Evolutionary conservation across 2,329 filamentous ascomycete species (phyloP).

Genomic region (Lasiodiplodia sp.): DNA sequence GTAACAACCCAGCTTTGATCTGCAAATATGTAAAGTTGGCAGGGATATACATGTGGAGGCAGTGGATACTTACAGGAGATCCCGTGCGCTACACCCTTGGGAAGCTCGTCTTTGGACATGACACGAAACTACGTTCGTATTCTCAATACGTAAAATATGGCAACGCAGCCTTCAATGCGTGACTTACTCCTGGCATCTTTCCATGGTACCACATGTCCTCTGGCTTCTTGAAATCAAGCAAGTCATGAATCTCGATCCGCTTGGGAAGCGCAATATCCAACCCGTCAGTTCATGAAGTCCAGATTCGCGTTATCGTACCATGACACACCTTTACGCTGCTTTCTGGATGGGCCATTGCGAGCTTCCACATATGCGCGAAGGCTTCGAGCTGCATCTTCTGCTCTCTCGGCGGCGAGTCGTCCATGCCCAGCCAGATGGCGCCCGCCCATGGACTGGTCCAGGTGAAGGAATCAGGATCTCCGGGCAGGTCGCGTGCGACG

Average conservation of each 20-base stretch:
- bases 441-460: slow-evolving; percentile 47
- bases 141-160: not conserved
- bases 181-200: slow-evolving; percentile 25
- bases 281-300: too few species aligned
- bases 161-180: too few species aligned
- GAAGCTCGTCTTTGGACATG: slow-evolving; percentile 30
- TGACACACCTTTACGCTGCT: slow-evolving; percentile 30
- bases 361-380: slow-evolving; percentile 31
- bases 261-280: too few species aligned
- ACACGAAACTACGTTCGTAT: slow-evolving; percentile 27
- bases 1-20: slow-evolving; percentile 31
- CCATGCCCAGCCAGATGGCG: slow-evolving; percentile 39
- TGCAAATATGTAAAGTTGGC: not conserved
- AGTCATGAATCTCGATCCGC: slow-evolving; percentile 32
- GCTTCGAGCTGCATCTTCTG: slow-evolving; percentile 41
- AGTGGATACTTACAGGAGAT: not conserved
- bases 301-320: too few species aligned
- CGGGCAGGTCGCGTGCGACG: slow-evolving; percentile 40
- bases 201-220: slow-evolving; percentile 30
- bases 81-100: not conserved
- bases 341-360: slow-evolving; percentile 30
- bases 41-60: not conserved
- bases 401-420: slow-evolving; percentile 33
- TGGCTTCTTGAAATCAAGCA: slow-evolving; percentile 28
- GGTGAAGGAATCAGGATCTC: not conserved